A percentile compares a stretch with the other conserved stretches of the same genome.
Conservation (phyloP, 495 filamentous ascomycete species). For the Xylaria castorea region DNA sequence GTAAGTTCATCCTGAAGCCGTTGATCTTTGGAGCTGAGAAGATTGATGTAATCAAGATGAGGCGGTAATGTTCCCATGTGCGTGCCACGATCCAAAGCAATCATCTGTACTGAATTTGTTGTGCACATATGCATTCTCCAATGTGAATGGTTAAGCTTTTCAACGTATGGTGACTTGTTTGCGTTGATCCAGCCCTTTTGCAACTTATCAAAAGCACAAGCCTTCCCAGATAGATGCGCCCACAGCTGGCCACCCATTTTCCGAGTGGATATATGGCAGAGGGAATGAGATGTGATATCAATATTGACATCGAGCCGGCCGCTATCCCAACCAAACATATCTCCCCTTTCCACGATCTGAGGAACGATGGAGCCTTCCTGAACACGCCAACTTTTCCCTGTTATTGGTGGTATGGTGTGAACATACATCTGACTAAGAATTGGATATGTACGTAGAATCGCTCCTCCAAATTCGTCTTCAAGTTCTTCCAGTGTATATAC, state of each 20-base stretch:
- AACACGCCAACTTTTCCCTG: not conserved
- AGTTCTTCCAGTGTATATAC: constrained; percentile 21
- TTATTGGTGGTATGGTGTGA: constrained; percentile 4
- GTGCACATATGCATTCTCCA: constrained; percentile 10
- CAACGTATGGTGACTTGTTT: not conserved
- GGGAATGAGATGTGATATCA: not conserved
- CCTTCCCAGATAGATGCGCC: constrained; percentile 1
- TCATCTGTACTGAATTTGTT: not conserved
- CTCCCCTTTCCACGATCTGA: constrained; percentile 1
- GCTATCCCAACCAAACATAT: constrained; percentile 5
- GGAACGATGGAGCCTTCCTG: not conserved
- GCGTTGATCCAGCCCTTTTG: constrained; percentile 1
- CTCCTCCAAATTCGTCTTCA: constrained; percentile 25
- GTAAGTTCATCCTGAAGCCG: not conserved
- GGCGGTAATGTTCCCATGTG: not conserved
- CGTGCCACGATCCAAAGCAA: not conserved
- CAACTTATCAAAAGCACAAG: not conserved
- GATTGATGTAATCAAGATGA: constrained; percentile 2
- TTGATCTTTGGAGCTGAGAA: not conserved
- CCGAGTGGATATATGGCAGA: not conserved
- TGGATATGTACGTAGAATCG: constrained; percentile 19
- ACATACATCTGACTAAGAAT: constrained; percentile 29
- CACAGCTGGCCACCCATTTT: not conserved
- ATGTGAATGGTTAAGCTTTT: not conserved
- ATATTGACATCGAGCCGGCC: constrained; percentile 2